phyloP scores from a whole-genome alignment of 495 filamentous ascomycete species.

The Lepraria neglecta region DNA sequence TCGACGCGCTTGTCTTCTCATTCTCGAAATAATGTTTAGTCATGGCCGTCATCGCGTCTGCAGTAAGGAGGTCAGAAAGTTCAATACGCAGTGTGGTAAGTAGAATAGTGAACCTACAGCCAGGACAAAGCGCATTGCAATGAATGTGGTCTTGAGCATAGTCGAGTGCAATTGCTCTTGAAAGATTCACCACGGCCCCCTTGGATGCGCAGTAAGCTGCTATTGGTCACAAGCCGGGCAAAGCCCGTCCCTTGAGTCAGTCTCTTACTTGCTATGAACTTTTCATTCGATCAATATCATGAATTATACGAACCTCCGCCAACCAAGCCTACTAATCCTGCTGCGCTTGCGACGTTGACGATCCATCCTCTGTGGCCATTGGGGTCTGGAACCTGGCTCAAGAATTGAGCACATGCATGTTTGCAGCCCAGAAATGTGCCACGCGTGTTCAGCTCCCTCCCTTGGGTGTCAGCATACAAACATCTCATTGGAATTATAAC shows the following conservation, averaged over 20 bases:
- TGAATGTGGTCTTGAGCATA: conserved; percentile 48
- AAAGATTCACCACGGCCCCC: conserved; percentile 45
- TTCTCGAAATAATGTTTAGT: neutral
- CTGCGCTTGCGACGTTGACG: conserved; percentile 44
- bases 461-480: too few species aligned
- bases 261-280: too few species aligned
- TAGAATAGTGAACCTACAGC: too few species aligned
- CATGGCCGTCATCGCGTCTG: neutral
- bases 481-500: too few species aligned
- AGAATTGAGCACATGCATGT: conserved; percentile 45
- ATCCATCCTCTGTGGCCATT: conserved; percentile 50
- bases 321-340: conserved; percentile 36
- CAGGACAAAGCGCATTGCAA: conserved; percentile 50
- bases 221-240: too few species aligned
- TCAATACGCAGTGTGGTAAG: too few species aligned
- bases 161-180: conserved; percentile 44
- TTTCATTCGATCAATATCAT: too few species aligned
- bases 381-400: conserved; percentile 39
- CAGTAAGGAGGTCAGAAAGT: neutral
- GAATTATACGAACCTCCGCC: too few species aligned
- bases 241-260: too few species aligned
- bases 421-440: conserved; percentile 45
- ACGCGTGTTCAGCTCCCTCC: conserved; percentile 40
- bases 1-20: neutral
- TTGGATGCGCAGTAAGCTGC: conserved; percentile 48